Conservation (phyloP, 345 rosid species). For the Jatropha curcas region DNA sequence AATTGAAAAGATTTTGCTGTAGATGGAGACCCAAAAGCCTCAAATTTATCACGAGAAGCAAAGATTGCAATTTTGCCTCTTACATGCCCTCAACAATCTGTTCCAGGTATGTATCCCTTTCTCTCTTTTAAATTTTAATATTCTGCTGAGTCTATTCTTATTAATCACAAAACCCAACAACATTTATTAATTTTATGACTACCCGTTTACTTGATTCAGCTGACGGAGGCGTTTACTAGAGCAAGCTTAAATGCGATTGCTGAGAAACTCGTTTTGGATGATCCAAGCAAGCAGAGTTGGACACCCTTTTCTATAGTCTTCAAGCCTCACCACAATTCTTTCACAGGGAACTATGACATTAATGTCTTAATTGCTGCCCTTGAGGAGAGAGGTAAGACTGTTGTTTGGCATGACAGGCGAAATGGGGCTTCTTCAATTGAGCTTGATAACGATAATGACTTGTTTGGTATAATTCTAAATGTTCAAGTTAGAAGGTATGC, state of each 20-base stretch:
- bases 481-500: slow-evolving; percentile 63
- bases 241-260: slow-evolving; percentile 62
- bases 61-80: slow-evolving; percentile 76
- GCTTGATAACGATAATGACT: slow-evolving; percentile 32
- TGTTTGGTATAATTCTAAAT: slow-evolving; percentile 80
- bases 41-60: slow-evolving; percentile 78
- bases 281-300: slow-evolving; percentile 61
- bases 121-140: background rate
- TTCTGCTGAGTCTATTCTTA: too few species aligned
- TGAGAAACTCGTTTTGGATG: slow-evolving; percentile 56
- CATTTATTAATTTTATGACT: background rate
- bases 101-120: slow-evolving; percentile 58
- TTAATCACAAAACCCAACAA: background rate
- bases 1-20: background rate
- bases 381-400: slow-evolving; percentile 61
- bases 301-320: slow-evolving; percentile 64
- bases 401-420: slow-evolving; percentile 81
- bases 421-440: slow-evolving; percentile 54
- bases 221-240: slow-evolving; percentile 61
- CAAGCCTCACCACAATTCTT: slow-evolving; percentile 77
- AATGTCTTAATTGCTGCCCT: slow-evolving; percentile 79
- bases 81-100: slow-evolving; percentile 88
- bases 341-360: slow-evolving; percentile 85
- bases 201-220: slow-evolving; percentile 38
- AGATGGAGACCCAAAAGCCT: slow-evolving; percentile 44